Base-by-base conservation (phyloP, 176 grass and related monocot genomes). In the Aegilops longissima region DNA sequence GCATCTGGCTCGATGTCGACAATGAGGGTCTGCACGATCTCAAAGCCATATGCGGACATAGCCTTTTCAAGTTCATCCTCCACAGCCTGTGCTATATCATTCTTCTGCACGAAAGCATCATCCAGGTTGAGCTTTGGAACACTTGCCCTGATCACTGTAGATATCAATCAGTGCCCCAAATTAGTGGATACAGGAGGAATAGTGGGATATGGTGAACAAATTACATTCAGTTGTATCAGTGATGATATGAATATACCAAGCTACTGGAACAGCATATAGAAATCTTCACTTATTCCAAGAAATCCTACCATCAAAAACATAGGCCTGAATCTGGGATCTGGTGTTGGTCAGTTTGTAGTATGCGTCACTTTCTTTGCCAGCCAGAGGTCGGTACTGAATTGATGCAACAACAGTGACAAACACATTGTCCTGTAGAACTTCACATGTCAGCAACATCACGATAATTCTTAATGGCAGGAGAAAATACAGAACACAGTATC, bases 321-420 rank as follows among this genome's bases (percentile, higher is more conserved):
- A 97, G 20, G 95, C 88, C 66, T 97, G 92, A 79, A 97, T 97
- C 84, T 97, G 95, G 64, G 88, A 91, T 73, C 81, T 91, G 67
- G 95, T 93, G 87, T 97, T 97, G 84, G 70, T 97, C 62, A 97
- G 89, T 69, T 90, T 95, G 89, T 97, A 97, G 88, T 93, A 97
- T 0, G 93, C 95, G 7, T 97, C 95, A 31, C 34, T 91, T 47
- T 91, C 95, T 51, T 95, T 95, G 69, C 82, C 82, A 87, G 91
- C 25, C 70, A 97, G 83, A 78, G 91, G 91, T 16, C 89, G 89
- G 70, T 97, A 97, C 85, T 97, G 93, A 20, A 97, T 80, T 12
- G 95, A 97, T 67, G 95, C 95, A 6, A 97, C 95, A 25, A 95
- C 95, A 71, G 87, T 97, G 17, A 97, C 95, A 79, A 97, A 97